Conservation (phyloP, 2,329 filamentous ascomycete species). For the Cladophialophora psammophila region DNA sequence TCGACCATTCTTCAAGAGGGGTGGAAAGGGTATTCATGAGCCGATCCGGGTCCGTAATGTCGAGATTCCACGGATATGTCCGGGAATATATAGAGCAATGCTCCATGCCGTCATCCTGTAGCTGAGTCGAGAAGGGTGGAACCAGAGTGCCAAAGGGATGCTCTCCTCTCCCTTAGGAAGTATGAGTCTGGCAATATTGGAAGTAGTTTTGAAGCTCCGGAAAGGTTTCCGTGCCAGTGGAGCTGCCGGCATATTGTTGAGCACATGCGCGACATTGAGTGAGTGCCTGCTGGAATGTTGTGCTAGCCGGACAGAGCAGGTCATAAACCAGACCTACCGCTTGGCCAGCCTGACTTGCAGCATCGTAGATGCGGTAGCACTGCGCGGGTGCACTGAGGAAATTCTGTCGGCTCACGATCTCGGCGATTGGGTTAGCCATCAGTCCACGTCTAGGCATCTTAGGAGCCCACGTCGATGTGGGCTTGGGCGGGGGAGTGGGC, state of each 20-base stretch:
- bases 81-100: background rate
- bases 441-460: slow-evolving; percentile 14
- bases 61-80: background rate
- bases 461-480: slow-evolving; percentile 11
- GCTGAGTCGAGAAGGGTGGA: background rate
- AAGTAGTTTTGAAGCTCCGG: slow-evolving; percentile 21
- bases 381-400: slow-evolving; percentile 15
- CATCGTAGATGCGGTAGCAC: slow-evolving; percentile 28
- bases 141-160: background rate
- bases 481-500: slow-evolving; percentile 9
- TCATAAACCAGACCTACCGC: slow-evolving; percentile 10
- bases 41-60: background rate
- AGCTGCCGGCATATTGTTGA: slow-evolving; percentile 8
- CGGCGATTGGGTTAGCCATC: slow-evolving; percentile 21
- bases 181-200: slow-evolving; percentile 11
- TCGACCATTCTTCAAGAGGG: background rate
- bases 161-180: background rate
- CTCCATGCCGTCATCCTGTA: background rate
- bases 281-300: slow-evolving; percentile 10
- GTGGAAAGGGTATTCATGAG: background rate
- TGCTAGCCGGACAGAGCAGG: slow-evolving; percentile 11
- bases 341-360: slow-evolving; percentile 17
- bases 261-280: slow-evolving; percentile 9
- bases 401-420: slow-evolving; percentile 23
- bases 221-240: slow-evolving; percentile 2